Evolutionary conservation across 129 eudicot species (phyloP).

Genomic region (Tanacetum coccineum): DNA sequence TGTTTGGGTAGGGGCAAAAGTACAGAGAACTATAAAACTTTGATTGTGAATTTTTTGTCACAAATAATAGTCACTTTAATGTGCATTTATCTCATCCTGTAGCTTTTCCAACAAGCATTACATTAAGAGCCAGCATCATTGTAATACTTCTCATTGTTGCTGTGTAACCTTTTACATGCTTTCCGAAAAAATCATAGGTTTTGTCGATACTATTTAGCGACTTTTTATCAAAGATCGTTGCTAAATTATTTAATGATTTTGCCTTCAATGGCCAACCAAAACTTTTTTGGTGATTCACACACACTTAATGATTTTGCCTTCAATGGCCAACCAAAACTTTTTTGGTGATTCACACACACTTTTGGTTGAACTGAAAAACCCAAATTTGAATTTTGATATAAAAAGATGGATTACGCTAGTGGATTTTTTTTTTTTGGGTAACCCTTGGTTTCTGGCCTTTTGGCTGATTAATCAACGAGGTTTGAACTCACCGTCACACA

Average conservation of each 20-base stretch:
- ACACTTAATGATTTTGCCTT: not conserved
- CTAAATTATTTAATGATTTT: not conserved
- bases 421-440: too few relatives aligned
- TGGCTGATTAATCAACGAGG: too few relatives aligned
- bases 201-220: not conserved
- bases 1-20: conserved; percentile 10
- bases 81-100: too few relatives aligned
- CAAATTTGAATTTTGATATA: conserved; percentile 9
- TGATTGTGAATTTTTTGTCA: not conserved
- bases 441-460: too few relatives aligned
- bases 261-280: not conserved
- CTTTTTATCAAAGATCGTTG: conserved; percentile 17
- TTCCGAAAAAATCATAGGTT: not conserved
- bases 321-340: not conserved
- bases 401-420: too few relatives aligned
- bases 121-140: not conserved
- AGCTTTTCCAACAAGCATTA: too few relatives aligned
- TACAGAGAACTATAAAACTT: not conserved
- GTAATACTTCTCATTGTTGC: not conserved
- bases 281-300: too few relatives aligned
- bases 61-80: conserved; percentile 18
- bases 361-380: not conserved
- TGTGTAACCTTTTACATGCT: not conserved
- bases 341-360: conserved; percentile 1
- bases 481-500: too few relatives aligned